Conservation (phyloP, 371 early-diverging fungal genomes). For the Mucor saturninus region DNA sequence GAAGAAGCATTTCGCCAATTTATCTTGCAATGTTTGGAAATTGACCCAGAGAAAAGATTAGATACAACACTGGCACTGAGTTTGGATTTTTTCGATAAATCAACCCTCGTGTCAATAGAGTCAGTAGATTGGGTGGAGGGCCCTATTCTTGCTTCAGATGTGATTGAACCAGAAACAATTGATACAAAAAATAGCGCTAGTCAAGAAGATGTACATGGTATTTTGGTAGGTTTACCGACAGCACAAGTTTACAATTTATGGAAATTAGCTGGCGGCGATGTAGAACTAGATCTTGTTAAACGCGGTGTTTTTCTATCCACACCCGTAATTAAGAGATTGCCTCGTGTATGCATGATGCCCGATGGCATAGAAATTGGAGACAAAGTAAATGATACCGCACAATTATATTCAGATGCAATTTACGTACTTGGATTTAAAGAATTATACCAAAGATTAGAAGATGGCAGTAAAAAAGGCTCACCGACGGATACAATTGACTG, state of each 20-base stretch:
- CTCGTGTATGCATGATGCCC: conserved; percentile 49
- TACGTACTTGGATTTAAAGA: conserved; percentile 61
- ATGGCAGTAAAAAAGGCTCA: conserved; percentile 30
- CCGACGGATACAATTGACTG: conserved; percentile 60
- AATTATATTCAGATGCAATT: conserved; percentile 59
- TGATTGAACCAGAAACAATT: conserved; percentile 35
- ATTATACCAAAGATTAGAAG: conserved; percentile 54
- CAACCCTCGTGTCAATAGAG: conserved; percentile 1
- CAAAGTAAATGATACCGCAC: conserved; percentile 47
- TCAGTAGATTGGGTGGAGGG: conserved; percentile 36
- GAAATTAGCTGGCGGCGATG: conserved; percentile 72
- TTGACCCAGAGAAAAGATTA: conserved; percentile 22
- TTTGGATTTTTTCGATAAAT: conserved; percentile 22
- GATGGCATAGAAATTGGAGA: conserved; percentile 55
- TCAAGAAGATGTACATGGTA: conserved; percentile 27
- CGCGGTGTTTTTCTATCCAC: conserved; percentile 60
- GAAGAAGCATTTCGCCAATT: conserved; percentile 30
- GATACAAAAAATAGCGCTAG: conserved; percentile 16
- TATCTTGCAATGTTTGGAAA: conserved; percentile 32
- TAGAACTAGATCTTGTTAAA: conserved; percentile 62
- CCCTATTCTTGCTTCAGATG: conserved; percentile 45
- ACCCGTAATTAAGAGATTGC: conserved; percentile 66
- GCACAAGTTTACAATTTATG: conserved; percentile 65
- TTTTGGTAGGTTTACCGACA: conserved; percentile 46
- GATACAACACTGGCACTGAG: conserved; percentile 24